Base-by-base conservation (phyloP, 1,139 yeast genomes). In the Hyphopichia burtonii region DNA sequence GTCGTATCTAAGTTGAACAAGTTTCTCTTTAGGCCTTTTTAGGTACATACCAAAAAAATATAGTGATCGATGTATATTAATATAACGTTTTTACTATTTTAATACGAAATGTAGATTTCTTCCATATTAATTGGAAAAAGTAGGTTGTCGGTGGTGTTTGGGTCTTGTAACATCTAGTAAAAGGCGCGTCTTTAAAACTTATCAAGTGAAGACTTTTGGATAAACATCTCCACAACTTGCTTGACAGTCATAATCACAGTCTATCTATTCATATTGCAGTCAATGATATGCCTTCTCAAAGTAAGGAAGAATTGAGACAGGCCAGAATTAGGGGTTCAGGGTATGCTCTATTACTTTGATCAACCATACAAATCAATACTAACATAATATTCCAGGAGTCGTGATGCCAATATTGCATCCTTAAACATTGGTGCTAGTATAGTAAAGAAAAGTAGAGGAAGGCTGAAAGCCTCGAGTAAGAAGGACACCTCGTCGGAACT, bases 251-350 rank as follows among this genome's bases (percentile, higher is more conserved):
- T n/a, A n/a, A n/a, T n/a, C n/a, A n/a, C n/a, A n/a, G n/a, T n/a
- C n/a, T n/a, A n/a, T n/a, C n/a, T n/a, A n/a, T n/a, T n/a, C n/a
- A n/a, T n/a, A n/a, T n/a, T n/a, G n/a, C n/a, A n/a, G n/a, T n/a
- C n/a, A n/a, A n/a, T n/a, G n/a, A n/a, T n/a, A 36, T 36, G 38
- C 23, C 38, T 7, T 27, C 33, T 10, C 25, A 27, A 11, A 28
- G 31, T 10, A 30, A 37, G 31, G 34, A 15, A 4, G 34, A 28
- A 11, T 16, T 54, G 54, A 44, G 35, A 12, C 30, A 22, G 34
- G 54, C 69, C 22, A 57, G 76, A 36, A 56, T 63, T 31, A 57
- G 76, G 41, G 77, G 77, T 7, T 65, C 76, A 30, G 74, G 69
- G 74, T 69, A 68, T 47, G 75, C 66, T 23, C 10, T 4, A 8